Evolutionary conservation across 495 filamentous ascomycete species (phyloP), one percentile per base, ranked within the genome.

Genomic region (Coniosporium apollinis): DNA sequence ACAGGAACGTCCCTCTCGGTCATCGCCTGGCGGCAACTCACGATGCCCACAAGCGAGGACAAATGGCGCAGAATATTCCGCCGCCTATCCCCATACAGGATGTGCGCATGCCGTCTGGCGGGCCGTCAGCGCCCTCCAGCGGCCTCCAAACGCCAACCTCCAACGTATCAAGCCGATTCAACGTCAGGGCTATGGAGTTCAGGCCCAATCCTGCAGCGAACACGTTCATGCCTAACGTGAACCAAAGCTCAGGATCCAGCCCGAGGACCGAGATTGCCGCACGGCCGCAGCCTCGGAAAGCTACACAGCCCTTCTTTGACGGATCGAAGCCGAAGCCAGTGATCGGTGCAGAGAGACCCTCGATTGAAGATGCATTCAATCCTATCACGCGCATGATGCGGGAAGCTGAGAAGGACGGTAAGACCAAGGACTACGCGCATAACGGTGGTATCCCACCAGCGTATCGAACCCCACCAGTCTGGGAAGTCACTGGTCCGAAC

Each of bases 181-280:
- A 92, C 45, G 82, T 80, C 1, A 75, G 72, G 33, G 85, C 78
- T 20, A 66, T 73, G 46, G 84, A 91, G 47, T 94, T 94, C 58
- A 72, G 76, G 43, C 83, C 83, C 3, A 86, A 75, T 47, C 72
- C 82, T 6, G 74, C 77, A 25, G 83, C 83, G 3, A 73, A 63
- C 29, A 61, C 76, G 0, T 92, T 94, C 56, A 82, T 69, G 40
- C 84, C 82, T n/a, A 67, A 64, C 45, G 5, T 44, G 68, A 67
- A 64, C 32, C 76, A 70, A 44, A 58, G 55, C 39, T 63, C 61
- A 39, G 62, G 69, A 13, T 79, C 77, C 13, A 83, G 73, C 50
- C 74, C 79, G 8, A 66, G 67, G 33, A 62, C 71, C 2, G 68
- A 66, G 42, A 49, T 16, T 22, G 30, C 6, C 38, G n/a, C n/a